Conservation (phyloP, 495 filamentous ascomycete genomes). For the Astrothelium subdiscretum region DNA sequence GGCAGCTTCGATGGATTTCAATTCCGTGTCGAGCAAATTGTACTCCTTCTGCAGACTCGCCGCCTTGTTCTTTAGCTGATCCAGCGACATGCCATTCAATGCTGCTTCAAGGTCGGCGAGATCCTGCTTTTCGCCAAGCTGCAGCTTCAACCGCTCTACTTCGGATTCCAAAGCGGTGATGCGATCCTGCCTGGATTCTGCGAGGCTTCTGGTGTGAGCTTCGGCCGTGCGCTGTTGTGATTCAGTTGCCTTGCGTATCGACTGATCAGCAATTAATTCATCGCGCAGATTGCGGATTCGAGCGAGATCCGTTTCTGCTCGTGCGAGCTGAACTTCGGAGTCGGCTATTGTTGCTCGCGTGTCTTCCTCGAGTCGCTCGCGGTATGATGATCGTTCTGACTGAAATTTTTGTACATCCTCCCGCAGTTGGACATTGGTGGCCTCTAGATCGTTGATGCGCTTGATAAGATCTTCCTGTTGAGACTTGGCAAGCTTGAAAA, state of each 20-base stretch:
- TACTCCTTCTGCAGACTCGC: slow-evolving; percentile 64
- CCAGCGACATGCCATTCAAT: slow-evolving; percentile 42
- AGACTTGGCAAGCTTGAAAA: slow-evolving; percentile 81
- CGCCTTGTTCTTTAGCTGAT: slow-evolving; percentile 64
- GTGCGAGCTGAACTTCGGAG: slow-evolving; percentile 65
- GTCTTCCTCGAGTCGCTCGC: slow-evolving; percentile 67
- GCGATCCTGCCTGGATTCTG: slow-evolving; percentile 58
- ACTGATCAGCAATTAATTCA: slow-evolving; percentile 67
- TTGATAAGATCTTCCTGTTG: slow-evolving; percentile 89
- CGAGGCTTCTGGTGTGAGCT: slow-evolving; percentile 65
- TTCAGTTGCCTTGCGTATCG: slow-evolving; percentile 66
- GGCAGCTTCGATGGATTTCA: slow-evolving; percentile 73
- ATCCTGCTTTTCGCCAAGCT: slow-evolving; percentile 31
- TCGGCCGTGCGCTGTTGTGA: slow-evolving; percentile 59
- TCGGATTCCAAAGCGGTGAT: slow-evolving; percentile 75
- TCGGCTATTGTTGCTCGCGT: slow-evolving; percentile 56
- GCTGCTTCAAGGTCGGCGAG: slow-evolving; percentile 36
- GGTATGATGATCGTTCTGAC: slow-evolving; percentile 72
- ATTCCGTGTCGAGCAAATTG: slow-evolving; percentile 69
- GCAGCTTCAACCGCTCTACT: slow-evolving; percentile 53
- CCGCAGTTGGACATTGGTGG: slow-evolving; percentile 69
- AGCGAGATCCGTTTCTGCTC: slow-evolving; percentile 72
- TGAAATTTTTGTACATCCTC: slow-evolving; percentile 78
- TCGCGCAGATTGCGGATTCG: slow-evolving; percentile 74
- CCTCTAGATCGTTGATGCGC: slow-evolving; percentile 83